Evolutionary conservation across 495 filamentous ascomycete species (phyloP), one percentile per base, ranked within the genome.

Genomic region (Xylaria sp.): DNA sequence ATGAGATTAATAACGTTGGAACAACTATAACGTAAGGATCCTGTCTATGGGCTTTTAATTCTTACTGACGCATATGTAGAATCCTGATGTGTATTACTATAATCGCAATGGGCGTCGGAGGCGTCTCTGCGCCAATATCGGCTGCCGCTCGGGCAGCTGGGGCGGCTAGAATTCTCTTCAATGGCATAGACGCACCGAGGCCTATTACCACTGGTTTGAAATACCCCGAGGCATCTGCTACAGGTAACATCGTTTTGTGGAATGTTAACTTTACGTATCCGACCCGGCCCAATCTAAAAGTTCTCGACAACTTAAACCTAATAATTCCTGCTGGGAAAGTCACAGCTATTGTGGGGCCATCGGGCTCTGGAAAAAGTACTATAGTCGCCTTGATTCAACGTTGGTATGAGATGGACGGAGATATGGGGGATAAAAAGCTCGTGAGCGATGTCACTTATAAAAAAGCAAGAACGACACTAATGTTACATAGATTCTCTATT

Each of bases 271-370:
- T 93, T 73, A 82, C 88, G 0, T 94, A 93, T 71, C 89, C 91
- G 4, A 86, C 89, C 8, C 81, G 91, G 35, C 85, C 89, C 1
- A 85, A 89, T 44, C 78, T 89, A 41, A 87, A 83, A 46, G 85
- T 92, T 0, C 79, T 88, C 0, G 81, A 85, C 57, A 74, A 87
- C n/a, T 74, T 92, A 29, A 83, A 79, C 53, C 69, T 92, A 7
- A 79, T 75, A 0, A 83, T 93, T 17, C 90, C 91, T 7, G 90
- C 93, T 6, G 94, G 95, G 1, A 93, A 96, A 77, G 90, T 90
- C 21, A 93, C 92, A 21, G 93, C 94, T n/a, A 85, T 98, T 59
- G 92, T 96, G 58, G 92, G 95, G 1, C 88, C 93, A 24, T 92
- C 90, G 1, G 92, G 91, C 6, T 91, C 89, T 21, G 92, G 91